Percentiles rank a stretch among this genome's conserved stretches.
Conservation (phyloP, 345 rosid species). For the Arabis hirsuta region DNA sequence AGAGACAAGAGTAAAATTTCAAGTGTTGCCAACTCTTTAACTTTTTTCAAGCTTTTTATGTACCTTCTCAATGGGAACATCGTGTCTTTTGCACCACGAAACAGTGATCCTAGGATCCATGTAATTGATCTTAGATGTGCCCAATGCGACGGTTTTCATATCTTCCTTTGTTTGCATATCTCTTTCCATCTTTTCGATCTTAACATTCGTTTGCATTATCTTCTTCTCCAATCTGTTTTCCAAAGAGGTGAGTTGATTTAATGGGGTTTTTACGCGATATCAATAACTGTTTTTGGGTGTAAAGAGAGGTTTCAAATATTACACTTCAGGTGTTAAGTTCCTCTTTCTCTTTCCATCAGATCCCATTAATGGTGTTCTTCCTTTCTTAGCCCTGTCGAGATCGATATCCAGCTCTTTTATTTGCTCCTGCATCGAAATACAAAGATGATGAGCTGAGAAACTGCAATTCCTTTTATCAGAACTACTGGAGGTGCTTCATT, state of each 20-base stretch:
- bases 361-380: conserved; percentile 86
- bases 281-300: not conserved
- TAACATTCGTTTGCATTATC: conserved; percentile 58
- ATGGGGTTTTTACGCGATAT: conserved; percentile 1
- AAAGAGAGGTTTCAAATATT: conserved; percentile 39
- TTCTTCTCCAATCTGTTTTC: conserved; percentile 73
- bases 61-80: conserved; percentile 98
- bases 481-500: not conserved
- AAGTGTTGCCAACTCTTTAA: conserved; percentile 19
- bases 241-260: not conserved
- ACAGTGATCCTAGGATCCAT: conserved; percentile 96
- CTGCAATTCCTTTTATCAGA: not conserved
- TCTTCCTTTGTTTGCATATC: conserved; percentile 86
- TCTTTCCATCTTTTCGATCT: conserved; percentile 85
- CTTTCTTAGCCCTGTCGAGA: conserved; percentile 86
- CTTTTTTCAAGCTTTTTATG: conserved; percentile 17
- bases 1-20: not conserved
- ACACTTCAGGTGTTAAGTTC: conserved; percentile 87
- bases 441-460: conserved; percentile 19
- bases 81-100: conserved; percentile 98
- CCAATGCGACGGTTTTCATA: conserved; percentile 88
- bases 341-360: conserved; percentile 90
- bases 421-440: conserved; percentile 37
- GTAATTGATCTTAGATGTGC: conserved; percentile 95
- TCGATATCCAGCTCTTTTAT: conserved; percentile 71